Base-by-base conservation (phyloP, 768 basidiomycete genomes). In the Cystobasidium onofrii region DNA sequence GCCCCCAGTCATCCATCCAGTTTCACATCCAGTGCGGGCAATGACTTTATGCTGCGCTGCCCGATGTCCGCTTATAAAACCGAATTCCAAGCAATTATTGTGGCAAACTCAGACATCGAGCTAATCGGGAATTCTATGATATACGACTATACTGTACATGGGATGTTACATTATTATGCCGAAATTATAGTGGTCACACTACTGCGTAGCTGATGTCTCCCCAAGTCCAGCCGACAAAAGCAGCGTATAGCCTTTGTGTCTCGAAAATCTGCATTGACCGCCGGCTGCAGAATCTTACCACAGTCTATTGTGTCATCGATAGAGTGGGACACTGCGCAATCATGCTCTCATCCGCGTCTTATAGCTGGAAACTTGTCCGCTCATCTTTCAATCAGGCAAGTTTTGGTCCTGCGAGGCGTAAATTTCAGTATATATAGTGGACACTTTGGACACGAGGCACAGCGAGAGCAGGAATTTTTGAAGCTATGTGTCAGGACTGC, bases 221-320 rank as follows among this genome's bases (percentile, higher is more conserved):
- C 29, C 54, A 55, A n/a, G n/a, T 55, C 29, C 54, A 55, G 54
- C 54, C 23, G 29, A 55, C 20, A 9, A 55, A 55, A 55, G 54
- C 9, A 55, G 54, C n/a, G 54, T 55, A 29, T 55, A n/a, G 54
- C 54, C 54, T n/a, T 55, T 55, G 9, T 55, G 54, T 55, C 54
- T n/a, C 54, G 54, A 55, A 55, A 29, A 55, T 55, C 54, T 55
- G 54, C 54, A 55, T n/a, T 55, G 54, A n/a, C 54, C 54, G 54
- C n/a, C 54, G 54, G 54, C 54, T 55, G 54, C 20, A 29, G 29
- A n/a, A 12, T 55, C n/a, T 55, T n/a, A 55, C 23, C 54, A 55
- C 54, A 55, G 54, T 55, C 54, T 55, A 55, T 55, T 55, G 54
- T 55, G 54, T 55, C 54, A n/a, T 55, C 29, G 54, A 55, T 55